Conservation (phyloP, 2,329 filamentous ascomycete genomes). For the Aspergillus transmontanensis region DNA sequence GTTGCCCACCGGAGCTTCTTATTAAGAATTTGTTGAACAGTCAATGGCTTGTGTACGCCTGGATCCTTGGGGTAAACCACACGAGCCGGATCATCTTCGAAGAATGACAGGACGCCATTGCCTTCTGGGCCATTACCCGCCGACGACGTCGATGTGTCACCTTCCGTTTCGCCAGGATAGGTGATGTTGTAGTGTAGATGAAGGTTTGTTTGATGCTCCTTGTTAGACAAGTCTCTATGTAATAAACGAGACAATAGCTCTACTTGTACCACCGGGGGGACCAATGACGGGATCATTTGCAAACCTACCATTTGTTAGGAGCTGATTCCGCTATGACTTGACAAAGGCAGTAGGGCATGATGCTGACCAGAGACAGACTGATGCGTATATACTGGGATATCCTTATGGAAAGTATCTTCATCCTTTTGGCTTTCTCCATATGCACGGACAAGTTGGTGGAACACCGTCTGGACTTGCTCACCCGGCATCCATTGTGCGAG, state of each 20-base stretch:
- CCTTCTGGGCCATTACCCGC: slow-evolving; percentile 35
- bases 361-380: slow-evolving; percentile 40
- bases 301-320: slow-evolving; percentile 63
- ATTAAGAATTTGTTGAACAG: slow-evolving; percentile 69
- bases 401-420: slow-evolving; percentile 21
- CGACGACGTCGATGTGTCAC: slow-evolving; percentile 43
- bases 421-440: slow-evolving; percentile 13
- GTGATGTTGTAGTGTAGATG: slow-evolving; percentile 76
- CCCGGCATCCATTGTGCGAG: slow-evolving; percentile 32
- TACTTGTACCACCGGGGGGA: slow-evolving; percentile 70
- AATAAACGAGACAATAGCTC: slow-evolving; percentile 72
- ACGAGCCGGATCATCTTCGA: slow-evolving; percentile 51
- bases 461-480: slow-evolving; percentile 32
- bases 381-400: slow-evolving; percentile 41
- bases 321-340: slow-evolving; percentile 5
- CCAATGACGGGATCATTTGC: slow-evolving; percentile 71
- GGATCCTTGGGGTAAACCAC: slow-evolving; percentile 65
- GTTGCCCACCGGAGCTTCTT: slow-evolving; percentile 92
- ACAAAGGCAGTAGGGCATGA: not conserved
- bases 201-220: slow-evolving; percentile 82
- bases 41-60: slow-evolving; percentile 72
- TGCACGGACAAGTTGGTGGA: slow-evolving; percentile 33
- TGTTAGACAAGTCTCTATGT: slow-evolving; percentile 74
- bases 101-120: slow-evolving; percentile 47
- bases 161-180: slow-evolving; percentile 51